Base-by-base conservation (phyloP, 2,329 filamentous ascomycete genomes). In the Zarea fungicola region DNA sequence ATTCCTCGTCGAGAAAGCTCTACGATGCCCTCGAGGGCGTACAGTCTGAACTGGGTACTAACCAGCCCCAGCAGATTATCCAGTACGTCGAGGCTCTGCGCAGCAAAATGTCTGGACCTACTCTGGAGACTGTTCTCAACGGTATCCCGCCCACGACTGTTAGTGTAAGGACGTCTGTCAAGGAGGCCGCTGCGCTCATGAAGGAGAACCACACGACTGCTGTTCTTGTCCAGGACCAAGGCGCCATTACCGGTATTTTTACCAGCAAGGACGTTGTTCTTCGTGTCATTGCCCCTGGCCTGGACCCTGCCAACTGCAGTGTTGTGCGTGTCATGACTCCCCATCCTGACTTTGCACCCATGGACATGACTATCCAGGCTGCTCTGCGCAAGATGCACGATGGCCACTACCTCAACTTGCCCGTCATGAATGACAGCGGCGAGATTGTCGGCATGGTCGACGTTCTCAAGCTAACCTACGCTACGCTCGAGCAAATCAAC, bases 401-500 rank as follows among this genome's bases (percentile, higher is more conserved):
- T 73, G 93, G 93, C 13, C 93, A 99, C 69, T 99, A 99, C 68
- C 82, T 99, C 48, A 99, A 99, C 67, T 75, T 99, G 37, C 93
- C 93, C 8, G 93, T 99, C 54, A 99, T 99, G 93, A 96, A 96
- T 68, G 90, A 95, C 57, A 79, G 81, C 54, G 93, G 92, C 55
- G 93, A 99, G 69, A 99, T 99, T 63, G 93, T 99, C 51, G 93
- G 93, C 61, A 99, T 99, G 93, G 93, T 99, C 22, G 93, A 99
- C 68, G 93, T 99, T 51, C 81, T 99, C 54, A 97, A 97, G 73
- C 78, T 99, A 62, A 99, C 93, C 19, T 99, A 99, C 69, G 93
- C 93, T 42, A 99, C 93, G 5, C 79, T 99, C 46, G 93, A 99
- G 70, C 92, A 96, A 74, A 90, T 95, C 70, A 97, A 97, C 74